Evolutionary conservation across 805 yeast species (phyloP), one percentile per base, ranked within the genome.

Genomic region (Wickerhamiella kurtzmanii): DNA sequence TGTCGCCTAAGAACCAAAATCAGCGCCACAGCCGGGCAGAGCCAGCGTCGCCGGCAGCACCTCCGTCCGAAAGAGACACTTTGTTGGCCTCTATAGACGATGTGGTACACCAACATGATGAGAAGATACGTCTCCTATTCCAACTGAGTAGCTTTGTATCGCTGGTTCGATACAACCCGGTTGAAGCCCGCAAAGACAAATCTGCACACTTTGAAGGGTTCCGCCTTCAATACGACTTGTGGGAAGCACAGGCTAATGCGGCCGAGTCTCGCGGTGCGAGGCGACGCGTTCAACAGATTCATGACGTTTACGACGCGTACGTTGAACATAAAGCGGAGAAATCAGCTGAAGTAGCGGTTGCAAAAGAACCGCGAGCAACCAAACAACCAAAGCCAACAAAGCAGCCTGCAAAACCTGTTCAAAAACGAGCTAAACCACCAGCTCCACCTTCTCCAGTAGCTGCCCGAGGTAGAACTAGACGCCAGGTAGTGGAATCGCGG

Each of bases 111-210:
- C 53, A 56, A 6, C 63, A 64, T 41, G 70, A 66, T 44, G 63
- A 59, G 16, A 54, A 59, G 22, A 63, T 65, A 2, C 56, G 71
- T 36, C 57, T 62, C 37, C 56, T 67, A 41, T 66, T 64, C 54
- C 70, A 66, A 49, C 54, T 66, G 21, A 66, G 62, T 42, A 62
- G 63, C 53, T 66, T 63, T 47, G 64, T 66, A 3, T 64, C 70
- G 5, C 56, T 66, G 16, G 69, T 63, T 17, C 53, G 57, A 38
- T 66, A 58, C 44, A 66, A 67, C 46, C 69, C 69, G 1, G 52
- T 45, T 3, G 63, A 48, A 3, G 67, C 68, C 20, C 58, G 60
- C 32, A 42, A 42, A 13, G 70, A 66, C 49, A 54, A 54, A 19
- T 51, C 65, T 8, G 53, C 53, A 41, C 64, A 60, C 5, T 64